Evolutionary conservation across 1,139 yeast genomes (phyloP).

Genomic region (Arxiozyma telluris): DNA sequence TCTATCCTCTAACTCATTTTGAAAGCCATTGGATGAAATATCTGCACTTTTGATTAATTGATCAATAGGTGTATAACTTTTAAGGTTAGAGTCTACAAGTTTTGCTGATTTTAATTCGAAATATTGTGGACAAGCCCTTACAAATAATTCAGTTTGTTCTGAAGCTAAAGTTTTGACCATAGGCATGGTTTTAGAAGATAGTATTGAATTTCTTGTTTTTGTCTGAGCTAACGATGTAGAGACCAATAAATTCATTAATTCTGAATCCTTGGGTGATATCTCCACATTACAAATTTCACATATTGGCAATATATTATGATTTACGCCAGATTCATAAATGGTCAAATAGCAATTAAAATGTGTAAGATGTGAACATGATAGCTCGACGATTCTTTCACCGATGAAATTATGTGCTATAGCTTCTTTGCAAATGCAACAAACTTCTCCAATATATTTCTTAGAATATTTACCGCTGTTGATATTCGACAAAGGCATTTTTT

Average conservation of each 20-base stretch:
- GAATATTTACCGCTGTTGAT: slow-evolving; percentile 10
- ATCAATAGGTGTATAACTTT: slow-evolving; percentile 20
- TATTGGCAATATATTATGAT: slow-evolving; percentile 12
- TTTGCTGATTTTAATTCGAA: slow-evolving; percentile 10
- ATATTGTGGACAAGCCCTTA: slow-evolving; percentile 11
- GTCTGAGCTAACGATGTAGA: slow-evolving; percentile 15
- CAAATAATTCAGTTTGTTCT: not conserved
- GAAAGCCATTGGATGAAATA: slow-evolving; percentile 16
- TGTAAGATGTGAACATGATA: slow-evolving; percentile 29
- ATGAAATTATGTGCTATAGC: slow-evolving; percentile 24
- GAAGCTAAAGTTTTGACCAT: not conserved
- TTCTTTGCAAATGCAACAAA: slow-evolving; percentile 34
- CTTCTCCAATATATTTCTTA: slow-evolving; percentile 21
- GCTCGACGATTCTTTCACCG: slow-evolving; percentile 31
- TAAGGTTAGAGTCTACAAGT: not conserved
- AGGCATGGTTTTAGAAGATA: not conserved
- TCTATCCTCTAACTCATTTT: slow-evolving; percentile 3
- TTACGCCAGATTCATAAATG: slow-evolving; percentile 12
- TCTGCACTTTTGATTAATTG: slow-evolving; percentile 27
- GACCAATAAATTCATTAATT: slow-evolving; percentile 20
- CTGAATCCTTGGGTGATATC: slow-evolving; percentile 22
- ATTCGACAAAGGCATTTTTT: slow-evolving; percentile 3
- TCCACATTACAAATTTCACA: slow-evolving; percentile 24
- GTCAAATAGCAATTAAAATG: slow-evolving; percentile 26
- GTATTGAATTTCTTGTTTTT: not conserved